Evolutionary conservation across 2,329 filamentous ascomycete genomes (phyloP).

Genomic region (Calonectria multiphialidica): DNA sequence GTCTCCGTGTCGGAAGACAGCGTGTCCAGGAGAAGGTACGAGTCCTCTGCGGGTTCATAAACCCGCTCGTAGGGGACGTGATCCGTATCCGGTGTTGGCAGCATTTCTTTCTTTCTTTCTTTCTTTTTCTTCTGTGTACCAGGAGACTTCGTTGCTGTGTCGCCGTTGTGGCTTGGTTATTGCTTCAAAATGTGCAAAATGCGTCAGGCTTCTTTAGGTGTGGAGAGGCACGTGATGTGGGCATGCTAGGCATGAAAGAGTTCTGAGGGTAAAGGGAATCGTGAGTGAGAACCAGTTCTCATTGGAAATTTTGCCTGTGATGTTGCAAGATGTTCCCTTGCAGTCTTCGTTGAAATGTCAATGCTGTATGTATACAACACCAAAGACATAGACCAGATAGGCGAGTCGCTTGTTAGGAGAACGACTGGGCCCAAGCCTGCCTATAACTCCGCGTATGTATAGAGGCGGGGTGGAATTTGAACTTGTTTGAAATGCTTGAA

Average conservation of each 20-base stretch:
- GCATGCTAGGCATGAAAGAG: neutral
- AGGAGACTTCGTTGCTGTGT: neutral
- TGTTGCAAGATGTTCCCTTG: no score
- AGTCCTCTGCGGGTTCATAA: conserved; percentile 97
- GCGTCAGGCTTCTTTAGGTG: neutral
- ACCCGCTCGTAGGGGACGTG: conserved; percentile 90
- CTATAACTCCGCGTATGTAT: neutral
- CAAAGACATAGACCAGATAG: neutral
- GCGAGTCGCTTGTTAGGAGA: neutral
- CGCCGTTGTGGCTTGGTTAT: conserved; percentile 26
- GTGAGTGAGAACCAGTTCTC: neutral
- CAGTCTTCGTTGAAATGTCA: neutral
- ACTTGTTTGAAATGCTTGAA: neutral
- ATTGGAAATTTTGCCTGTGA: neutral
- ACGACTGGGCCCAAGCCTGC: neutral
- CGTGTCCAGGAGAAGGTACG: conserved; percentile 92
- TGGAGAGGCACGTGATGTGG: conserved; percentile 42
- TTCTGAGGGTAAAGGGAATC: neutral
- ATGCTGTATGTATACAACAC: neutral
- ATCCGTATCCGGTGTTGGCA: conserved; percentile 92
- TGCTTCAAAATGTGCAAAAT: conserved; percentile 35
- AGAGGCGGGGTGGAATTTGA: no score
- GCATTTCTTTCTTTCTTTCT: conserved; percentile 66
- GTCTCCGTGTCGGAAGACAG: conserved; percentile 79
- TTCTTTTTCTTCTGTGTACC: neutral